Evolutionary conservation across 2,329 filamentous ascomycete genomes (phyloP).

Genomic region (Hypoxylon sp.): DNA sequence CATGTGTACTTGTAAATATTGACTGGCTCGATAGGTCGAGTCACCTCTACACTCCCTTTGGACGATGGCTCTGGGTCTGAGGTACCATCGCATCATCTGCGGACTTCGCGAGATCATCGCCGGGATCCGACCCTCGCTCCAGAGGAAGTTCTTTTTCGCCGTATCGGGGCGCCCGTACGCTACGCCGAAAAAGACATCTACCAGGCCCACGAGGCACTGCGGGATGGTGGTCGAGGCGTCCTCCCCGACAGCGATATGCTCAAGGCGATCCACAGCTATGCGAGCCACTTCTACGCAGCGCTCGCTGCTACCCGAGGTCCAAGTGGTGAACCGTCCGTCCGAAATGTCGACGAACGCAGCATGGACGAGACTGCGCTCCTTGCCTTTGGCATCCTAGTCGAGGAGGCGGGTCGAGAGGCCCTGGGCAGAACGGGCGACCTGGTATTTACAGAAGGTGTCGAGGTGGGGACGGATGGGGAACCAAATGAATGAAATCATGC

Average conservation of each 20-base stretch:
- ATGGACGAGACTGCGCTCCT: constrained; percentile 85
- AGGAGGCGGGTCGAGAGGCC: constrained; percentile 74
- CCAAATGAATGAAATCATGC: constrained; percentile 23
- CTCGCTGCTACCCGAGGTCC: constrained; percentile 48
- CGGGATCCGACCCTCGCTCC: constrained; percentile 67
- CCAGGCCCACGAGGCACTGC: constrained; percentile 72
- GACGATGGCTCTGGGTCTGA: constrained; percentile 45
- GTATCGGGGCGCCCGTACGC: constrained; percentile 73
- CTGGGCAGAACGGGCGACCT: constrained; percentile 77
- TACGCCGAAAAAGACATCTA: constrained; percentile 82
- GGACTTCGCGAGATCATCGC: constrained; percentile 46
- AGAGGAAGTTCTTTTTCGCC: constrained; percentile 79
- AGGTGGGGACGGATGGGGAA: constrained; percentile 43
- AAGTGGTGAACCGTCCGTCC: constrained; percentile 20
- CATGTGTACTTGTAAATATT: constrained; percentile 25
- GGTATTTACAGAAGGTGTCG: constrained; percentile 75
- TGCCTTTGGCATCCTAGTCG: constrained; percentile 80
- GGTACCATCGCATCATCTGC: constrained; percentile 38
- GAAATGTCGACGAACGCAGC: constrained; percentile 66
- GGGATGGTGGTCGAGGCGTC: constrained; percentile 60
- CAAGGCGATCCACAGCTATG: constrained; percentile 77
- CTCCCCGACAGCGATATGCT: constrained; percentile 79
- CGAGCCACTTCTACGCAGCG: constrained; percentile 74
- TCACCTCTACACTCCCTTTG: constrained; percentile 54
- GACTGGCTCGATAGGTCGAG: constrained; percentile 53